These are phyloP conservation scores for Symbiodinium natans DNA, from an alignment of 73 alveolate species.

Conservation along the genomic window DNA sequence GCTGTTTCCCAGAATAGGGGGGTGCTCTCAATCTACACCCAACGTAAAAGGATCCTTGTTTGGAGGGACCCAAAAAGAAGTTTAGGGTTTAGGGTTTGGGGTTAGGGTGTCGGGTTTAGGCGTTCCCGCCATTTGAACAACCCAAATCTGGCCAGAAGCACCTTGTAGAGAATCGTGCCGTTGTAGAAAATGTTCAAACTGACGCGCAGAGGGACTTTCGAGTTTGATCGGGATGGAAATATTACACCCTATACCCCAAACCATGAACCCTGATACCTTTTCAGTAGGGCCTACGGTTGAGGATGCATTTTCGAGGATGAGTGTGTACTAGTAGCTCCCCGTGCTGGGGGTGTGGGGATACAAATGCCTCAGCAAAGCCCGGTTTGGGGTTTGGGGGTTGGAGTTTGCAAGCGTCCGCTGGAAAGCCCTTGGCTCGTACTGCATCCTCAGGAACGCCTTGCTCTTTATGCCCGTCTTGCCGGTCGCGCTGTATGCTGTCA, in stretches of 20 bases:
- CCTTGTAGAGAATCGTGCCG: not conserved
- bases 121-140: not conserved
- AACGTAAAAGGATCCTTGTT: not conserved
- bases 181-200: not conserved
- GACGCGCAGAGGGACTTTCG: not conserved
- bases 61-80: no score
- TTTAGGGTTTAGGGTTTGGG: no score
- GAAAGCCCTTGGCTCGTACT: not conserved
- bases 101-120: not conserved
- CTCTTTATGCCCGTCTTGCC: not conserved
- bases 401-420: not conserved
- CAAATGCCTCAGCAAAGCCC: no score
- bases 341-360: no score
- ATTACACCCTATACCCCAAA: no score
- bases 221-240: no score
- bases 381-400: no score
- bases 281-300: no score
- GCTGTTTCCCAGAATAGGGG: no score
- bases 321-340: no score
- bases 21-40: not conserved
- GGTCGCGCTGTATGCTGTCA: not conserved
- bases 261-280: no score
- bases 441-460: not conserved
- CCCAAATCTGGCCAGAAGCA: not conserved
- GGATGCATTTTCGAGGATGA: no score